Conservation (phyloP, 106 monocot genomes). For the Acorus calamus region DNA sequence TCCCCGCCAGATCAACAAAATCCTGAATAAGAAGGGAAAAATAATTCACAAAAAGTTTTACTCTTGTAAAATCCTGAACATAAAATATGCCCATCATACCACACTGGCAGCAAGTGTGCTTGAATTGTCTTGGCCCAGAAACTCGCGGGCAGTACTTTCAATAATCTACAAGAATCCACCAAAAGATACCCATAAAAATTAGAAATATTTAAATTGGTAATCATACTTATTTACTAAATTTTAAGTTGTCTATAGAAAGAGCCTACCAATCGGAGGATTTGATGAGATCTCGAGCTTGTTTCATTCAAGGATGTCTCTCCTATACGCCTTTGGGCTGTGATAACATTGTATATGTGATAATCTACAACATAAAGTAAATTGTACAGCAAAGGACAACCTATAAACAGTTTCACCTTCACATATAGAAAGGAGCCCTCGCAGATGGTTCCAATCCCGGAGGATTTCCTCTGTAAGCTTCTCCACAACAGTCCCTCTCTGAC, state of each 20-base stretch:
- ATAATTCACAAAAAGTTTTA: too few species aligned
- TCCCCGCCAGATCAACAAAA: slow-evolving; percentile 75
- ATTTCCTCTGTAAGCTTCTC: slow-evolving; percentile 67
- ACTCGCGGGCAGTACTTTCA: slow-evolving; percentile 43
- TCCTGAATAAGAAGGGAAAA: slow-evolving; percentile 31
- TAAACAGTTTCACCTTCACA: slow-evolving; percentile 38
- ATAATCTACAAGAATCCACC: too few species aligned
- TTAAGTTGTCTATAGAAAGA: background rate
- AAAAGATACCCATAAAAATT: too few species aligned
- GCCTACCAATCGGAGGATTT: slow-evolving; percentile 67
- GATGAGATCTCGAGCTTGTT: slow-evolving; percentile 76
- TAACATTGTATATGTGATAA: background rate
- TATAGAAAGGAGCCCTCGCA: slow-evolving; percentile 43
- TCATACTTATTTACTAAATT: too few species aligned
- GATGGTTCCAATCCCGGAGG: slow-evolving; percentile 36
- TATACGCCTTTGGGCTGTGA: slow-evolving; percentile 57
- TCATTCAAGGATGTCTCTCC: slow-evolving; percentile 72
- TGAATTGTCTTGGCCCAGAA: slow-evolving; percentile 17
- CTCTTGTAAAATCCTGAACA: too few species aligned
- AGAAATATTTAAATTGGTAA: too few species aligned
- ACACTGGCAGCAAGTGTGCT: slow-evolving; percentile 50
- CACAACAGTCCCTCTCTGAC: slow-evolving; percentile 61
- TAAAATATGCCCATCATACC: slow-evolving; percentile 22
- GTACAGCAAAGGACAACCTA: too few species aligned
- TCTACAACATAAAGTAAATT: too few species aligned